Percentiles rank a stretch among this genome's conserved stretches.
phyloP scores from a whole-genome alignment of 1,139 yeast species.

The Candida sp. region DNA sequence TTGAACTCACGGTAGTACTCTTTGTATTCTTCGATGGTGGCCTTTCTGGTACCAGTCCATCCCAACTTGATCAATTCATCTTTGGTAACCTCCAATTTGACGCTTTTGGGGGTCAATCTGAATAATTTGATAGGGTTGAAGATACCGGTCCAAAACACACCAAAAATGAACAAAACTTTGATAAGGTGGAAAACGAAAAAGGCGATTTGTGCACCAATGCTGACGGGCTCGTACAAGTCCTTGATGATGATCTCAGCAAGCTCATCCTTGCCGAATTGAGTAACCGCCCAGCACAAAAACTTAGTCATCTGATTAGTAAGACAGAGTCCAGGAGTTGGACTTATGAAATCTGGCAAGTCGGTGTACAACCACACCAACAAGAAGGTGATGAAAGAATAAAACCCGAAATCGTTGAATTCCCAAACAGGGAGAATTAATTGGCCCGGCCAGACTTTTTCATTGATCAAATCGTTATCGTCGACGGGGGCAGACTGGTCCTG shows the following conservation, averaged over 20 bases:
- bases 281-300: constrained; percentile 35
- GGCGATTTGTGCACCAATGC: constrained; percentile 59
- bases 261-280: constrained; percentile 32
- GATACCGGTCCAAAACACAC: constrained; percentile 67
- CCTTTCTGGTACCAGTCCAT: constrained; percentile 91
- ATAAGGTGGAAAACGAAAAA: constrained; percentile 75
- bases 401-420: constrained; percentile 58
- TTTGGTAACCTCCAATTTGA: constrained; percentile 42
- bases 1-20: constrained; percentile 69
- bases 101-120: constrained; percentile 30
- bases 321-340: constrained; percentile 93
- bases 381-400: constrained; percentile 45
- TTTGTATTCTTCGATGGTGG: constrained; percentile 71
- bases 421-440: constrained; percentile 87
- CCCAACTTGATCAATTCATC: constrained; percentile 74
- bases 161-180: constrained; percentile 61
- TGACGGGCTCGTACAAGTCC: constrained; percentile 47
- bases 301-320: constrained; percentile 67
- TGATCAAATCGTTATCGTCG: constrained; percentile 45
- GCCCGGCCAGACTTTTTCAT: constrained; percentile 83
- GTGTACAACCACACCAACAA: constrained; percentile 83
- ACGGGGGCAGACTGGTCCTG: constrained; percentile 47
- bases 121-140: constrained; percentile 66
- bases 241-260: constrained; percentile 50
- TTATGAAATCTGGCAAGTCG: constrained; percentile 85